phyloP scores from a whole-genome alignment of 163 green algal genomes.

The Chlorella variabilis region DNA sequence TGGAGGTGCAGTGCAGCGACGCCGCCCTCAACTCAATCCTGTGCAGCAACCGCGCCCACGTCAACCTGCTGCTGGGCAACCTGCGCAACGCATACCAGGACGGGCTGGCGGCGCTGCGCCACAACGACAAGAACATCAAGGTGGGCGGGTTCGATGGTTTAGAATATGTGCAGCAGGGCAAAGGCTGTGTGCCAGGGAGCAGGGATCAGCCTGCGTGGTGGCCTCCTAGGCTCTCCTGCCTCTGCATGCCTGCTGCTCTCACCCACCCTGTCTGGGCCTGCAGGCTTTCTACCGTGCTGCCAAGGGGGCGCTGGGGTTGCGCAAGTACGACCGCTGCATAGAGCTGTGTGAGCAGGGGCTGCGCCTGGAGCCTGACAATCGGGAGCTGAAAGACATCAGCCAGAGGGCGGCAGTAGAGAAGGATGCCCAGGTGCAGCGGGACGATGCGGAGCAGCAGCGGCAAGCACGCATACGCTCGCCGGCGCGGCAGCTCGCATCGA shows the following conservation, averaged over 20 bases:
- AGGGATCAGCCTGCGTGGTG: too few relatives aligned
- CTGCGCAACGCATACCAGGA: constrained; percentile 81
- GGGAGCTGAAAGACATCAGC: constrained; percentile 36
- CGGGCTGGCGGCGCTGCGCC: constrained; percentile 52
- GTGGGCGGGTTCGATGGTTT: constrained; percentile 21
- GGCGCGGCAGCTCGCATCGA: constrained; percentile 41
- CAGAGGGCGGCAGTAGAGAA: constrained; percentile 26
- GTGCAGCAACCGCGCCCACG: constrained; percentile 83
- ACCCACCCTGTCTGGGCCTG: too few relatives aligned
- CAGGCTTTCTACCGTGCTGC: constrained; percentile 70
- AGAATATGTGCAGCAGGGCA: not conserved
- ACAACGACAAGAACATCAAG: constrained; percentile 79
- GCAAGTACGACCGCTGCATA: constrained; percentile 48
- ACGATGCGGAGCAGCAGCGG: constrained; percentile 23
- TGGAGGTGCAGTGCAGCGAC: constrained; percentile 53
- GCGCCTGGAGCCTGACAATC: constrained; percentile 44
- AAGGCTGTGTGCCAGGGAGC: too few relatives aligned
- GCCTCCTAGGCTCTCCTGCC: too few relatives aligned
- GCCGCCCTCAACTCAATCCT: constrained; percentile 61
- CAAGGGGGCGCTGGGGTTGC: constrained; percentile 57
- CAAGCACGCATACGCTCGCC: constrained; percentile 35
- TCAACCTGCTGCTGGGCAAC: constrained; percentile 83
- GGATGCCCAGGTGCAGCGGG: constrained; percentile 25
- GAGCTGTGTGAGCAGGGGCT: constrained; percentile 53
- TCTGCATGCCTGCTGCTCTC: not conserved